Conservation (phyloP, 305 asterid genomes). For the Andrographis paniculata region DNA sequence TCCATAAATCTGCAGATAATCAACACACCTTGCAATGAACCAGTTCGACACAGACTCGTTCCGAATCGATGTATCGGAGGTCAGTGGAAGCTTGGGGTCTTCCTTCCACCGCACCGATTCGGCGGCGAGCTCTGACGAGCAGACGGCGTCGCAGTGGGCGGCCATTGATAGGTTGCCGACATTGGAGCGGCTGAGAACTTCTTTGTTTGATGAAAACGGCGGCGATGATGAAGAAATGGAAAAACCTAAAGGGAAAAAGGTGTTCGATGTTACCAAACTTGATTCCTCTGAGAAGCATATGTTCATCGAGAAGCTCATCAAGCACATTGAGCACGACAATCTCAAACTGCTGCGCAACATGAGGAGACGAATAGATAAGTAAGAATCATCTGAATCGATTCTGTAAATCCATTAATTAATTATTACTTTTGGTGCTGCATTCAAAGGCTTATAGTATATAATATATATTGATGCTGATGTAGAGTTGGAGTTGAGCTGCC, state of each 20-base stretch:
- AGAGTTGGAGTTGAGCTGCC: conserved; percentile 52
- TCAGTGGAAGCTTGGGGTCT: conserved; percentile 30
- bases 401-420: not conserved
- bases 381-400: too few relatives aligned
- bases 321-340: conserved; percentile 71
- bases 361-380: conserved; percentile 65
- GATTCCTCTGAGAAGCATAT: conserved; percentile 55
- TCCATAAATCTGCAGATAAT: too few relatives aligned
- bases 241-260: conserved; percentile 23
- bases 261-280: conserved; percentile 70
- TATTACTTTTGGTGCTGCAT: too few relatives aligned
- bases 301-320: conserved; percentile 66
- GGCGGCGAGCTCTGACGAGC: conserved; percentile 36
- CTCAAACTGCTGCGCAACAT: conserved; percentile 61
- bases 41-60: conserved; percentile 33
- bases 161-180: conserved; percentile 64
- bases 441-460: too few relatives aligned
- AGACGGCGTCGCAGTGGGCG: conserved; percentile 45
- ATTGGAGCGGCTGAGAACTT: conserved; percentile 43
- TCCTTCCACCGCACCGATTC: conserved; percentile 31
- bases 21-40: too few relatives aligned
- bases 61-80: conserved; percentile 27
- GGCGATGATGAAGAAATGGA: conserved; percentile 27
- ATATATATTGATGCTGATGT: not conserved
- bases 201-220: conserved; percentile 39